Evolutionary conservation across 2,329 filamentous ascomycete species (phyloP).

Genomic region (Aspergillus japonicus): DNA sequence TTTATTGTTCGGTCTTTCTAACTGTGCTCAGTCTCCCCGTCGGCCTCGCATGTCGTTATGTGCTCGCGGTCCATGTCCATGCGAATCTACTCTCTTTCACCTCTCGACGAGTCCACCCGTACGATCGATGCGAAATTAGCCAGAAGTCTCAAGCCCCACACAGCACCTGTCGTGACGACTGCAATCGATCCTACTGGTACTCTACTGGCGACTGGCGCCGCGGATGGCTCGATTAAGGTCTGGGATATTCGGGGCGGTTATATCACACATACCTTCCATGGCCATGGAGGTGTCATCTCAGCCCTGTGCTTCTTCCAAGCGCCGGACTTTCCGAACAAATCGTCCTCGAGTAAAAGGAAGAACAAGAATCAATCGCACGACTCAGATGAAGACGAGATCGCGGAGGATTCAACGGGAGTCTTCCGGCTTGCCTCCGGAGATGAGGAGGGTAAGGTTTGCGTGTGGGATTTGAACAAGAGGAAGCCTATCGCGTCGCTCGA

Average conservation of each 20-base stretch:
- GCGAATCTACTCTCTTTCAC: slow-evolving; percentile 77
- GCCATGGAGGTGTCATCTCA: slow-evolving; percentile 86
- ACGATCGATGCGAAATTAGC: slow-evolving; percentile 66
- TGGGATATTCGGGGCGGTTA: slow-evolving; percentile 93
- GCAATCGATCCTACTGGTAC: slow-evolving; percentile 85
- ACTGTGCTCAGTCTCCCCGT: slow-evolving; percentile 68
- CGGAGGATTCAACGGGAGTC: slow-evolving; percentile 52
- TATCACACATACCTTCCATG: slow-evolving; percentile 91
- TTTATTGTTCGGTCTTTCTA: neutral
- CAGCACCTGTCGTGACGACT: slow-evolving; percentile 82
- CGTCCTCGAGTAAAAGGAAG: slow-evolving; percentile 46
- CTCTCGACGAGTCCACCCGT: slow-evolving; percentile 55
- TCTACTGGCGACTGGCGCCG: slow-evolving; percentile 85
- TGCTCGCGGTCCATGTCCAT: slow-evolving; percentile 96
- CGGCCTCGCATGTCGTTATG: slow-evolving; percentile 80
- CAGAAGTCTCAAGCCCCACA: slow-evolving; percentile 83
- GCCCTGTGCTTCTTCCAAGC: slow-evolving; percentile 89
- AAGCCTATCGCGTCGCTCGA: slow-evolving; percentile 75
- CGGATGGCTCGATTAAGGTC: slow-evolving; percentile 91
- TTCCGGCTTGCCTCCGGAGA: slow-evolving; percentile 87
- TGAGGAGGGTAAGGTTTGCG: slow-evolving; percentile 86
- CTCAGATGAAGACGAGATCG: slow-evolving; percentile 43
- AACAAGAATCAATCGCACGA: slow-evolving; percentile 34
- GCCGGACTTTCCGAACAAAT: slow-evolving; percentile 46
- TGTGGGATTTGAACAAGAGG: slow-evolving; percentile 89